phyloP scores from a whole-genome alignment of 495 filamentous ascomycete genomes.

The Elasticomyces elasticus region DNA sequence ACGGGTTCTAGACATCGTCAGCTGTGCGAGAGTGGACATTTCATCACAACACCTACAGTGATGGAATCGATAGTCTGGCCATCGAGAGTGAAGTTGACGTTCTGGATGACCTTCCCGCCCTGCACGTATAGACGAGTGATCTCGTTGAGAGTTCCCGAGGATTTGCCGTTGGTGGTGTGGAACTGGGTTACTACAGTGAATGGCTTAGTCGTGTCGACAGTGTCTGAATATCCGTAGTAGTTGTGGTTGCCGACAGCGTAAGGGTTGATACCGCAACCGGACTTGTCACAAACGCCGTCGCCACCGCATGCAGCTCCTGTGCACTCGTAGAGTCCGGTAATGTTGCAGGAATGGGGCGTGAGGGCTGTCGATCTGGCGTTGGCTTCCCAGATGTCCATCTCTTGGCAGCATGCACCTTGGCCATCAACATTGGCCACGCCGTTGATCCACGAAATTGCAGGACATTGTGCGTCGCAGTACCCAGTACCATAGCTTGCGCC shows the following conservation, averaged over 20 bases:
- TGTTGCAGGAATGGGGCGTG: slow-evolving; percentile 57
- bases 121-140: slow-evolving; percentile 68
- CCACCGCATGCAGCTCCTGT: slow-evolving; percentile 45
- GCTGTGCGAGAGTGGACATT: slow-evolving; percentile 45
- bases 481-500: slow-evolving; percentile 65
- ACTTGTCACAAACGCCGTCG: slow-evolving; percentile 57
- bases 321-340: slow-evolving; percentile 48
- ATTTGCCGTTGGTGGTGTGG: slow-evolving; percentile 46
- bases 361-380: slow-evolving; percentile 50
- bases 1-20: neutral
- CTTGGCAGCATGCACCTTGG: slow-evolving; percentile 60
- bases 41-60: slow-evolving; percentile 43
- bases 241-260: slow-evolving; percentile 44
- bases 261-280: slow-evolving; percentile 71
- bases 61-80: slow-evolving; percentile 25
- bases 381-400: slow-evolving; percentile 55
- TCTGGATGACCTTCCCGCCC: slow-evolving; percentile 48
- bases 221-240: slow-evolving; percentile 47
- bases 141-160: slow-evolving; percentile 46
- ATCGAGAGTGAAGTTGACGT: slow-evolving; percentile 22
- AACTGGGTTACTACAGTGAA: slow-evolving; percentile 68
- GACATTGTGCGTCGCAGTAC: slow-evolving; percentile 68
- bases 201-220: slow-evolving; percentile 51
- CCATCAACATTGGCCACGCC: slow-evolving; percentile 52
- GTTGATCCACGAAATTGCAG: slow-evolving; percentile 43